Conservation (phyloP, 441 rosid species). For the Kokia cookei region DNA sequence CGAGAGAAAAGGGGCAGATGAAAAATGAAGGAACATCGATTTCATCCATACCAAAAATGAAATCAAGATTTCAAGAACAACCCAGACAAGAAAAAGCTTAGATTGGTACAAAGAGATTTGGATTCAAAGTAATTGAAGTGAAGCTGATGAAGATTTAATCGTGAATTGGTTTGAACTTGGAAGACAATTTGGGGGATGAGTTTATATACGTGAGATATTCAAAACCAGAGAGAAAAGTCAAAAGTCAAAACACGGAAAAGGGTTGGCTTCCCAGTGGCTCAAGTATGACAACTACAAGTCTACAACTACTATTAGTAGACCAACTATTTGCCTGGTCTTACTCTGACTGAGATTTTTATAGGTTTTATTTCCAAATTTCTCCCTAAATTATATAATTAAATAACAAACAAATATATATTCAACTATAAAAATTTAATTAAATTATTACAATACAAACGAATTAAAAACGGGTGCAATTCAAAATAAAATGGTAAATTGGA, state of each 20-base stretch:
- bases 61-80: background rate
- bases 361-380: no score
- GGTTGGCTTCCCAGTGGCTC: background rate
- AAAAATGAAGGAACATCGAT: constrained; percentile 73
- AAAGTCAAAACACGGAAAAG: background rate
- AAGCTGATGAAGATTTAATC: background rate
- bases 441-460: no score
- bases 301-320: background rate
- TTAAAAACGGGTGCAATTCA: no score
- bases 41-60: constrained; percentile 43
- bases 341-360: background rate
- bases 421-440: no score
- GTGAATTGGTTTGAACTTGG: background rate
- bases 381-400: no score
- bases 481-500: no score
- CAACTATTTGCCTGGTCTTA: background rate
- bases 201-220: background rate
- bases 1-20: constrained; percentile 78
- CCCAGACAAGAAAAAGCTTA: constrained; percentile 2
- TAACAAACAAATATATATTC: no score
- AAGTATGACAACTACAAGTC: background rate
- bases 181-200: background rate
- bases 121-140: background rate
- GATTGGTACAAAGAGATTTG: background rate
- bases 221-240: constrained; percentile 2